Conservation (phyloP, 164 flowering plant species). For the Stephania japonica region DNA sequence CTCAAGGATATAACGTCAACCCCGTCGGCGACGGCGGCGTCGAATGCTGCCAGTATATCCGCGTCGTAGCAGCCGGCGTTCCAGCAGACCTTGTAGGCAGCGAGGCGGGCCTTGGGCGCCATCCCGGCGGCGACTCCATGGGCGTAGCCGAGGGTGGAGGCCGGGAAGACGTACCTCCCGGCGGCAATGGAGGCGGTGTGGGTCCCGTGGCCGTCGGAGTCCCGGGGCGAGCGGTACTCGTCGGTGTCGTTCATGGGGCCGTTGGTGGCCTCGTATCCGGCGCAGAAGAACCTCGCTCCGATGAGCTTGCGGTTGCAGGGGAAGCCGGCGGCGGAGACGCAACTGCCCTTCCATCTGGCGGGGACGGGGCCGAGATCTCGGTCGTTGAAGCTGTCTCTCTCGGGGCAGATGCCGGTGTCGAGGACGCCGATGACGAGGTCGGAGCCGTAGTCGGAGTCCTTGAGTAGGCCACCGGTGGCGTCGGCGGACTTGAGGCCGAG, state of each 20-base stretch:
- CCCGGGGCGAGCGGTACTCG: slow-evolving; percentile 71
- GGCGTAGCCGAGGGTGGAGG: slow-evolving; percentile 79
- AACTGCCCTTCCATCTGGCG: slow-evolving; percentile 69
- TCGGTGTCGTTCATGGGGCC: slow-evolving; percentile 75
- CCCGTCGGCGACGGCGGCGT: slow-evolving; percentile 80
- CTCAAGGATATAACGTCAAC: slow-evolving; percentile 77
- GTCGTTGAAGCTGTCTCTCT: slow-evolving; percentile 68
- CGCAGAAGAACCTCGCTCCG: slow-evolving; percentile 70
- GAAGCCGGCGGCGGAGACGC: slow-evolving; percentile 39
- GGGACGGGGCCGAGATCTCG: slow-evolving; percentile 58
- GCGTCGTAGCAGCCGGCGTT: slow-evolving; percentile 78
- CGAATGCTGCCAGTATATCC: slow-evolving; percentile 88
- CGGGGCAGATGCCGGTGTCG: slow-evolving; percentile 97
- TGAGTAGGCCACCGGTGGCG: slow-evolving; percentile 54
- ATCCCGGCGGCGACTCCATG: slow-evolving; percentile 88
- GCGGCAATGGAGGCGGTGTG: slow-evolving; percentile 98
- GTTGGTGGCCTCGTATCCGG: slow-evolving; percentile 76
- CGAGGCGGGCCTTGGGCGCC: slow-evolving; percentile 93
- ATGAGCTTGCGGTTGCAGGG: slow-evolving; percentile 75
- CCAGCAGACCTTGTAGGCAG: slow-evolving; percentile 95
- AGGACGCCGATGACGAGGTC: slow-evolving; percentile 86
- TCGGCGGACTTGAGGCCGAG: slow-evolving; percentile 58
- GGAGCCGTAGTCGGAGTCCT: slow-evolving; percentile 93
- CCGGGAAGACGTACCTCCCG: slow-evolving; percentile 81
- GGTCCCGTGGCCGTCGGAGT: slow-evolving; percentile 93